Evolutionary conservation across 257 asterid species (phyloP).

Genomic region (Gentiana dahurica): DNA sequence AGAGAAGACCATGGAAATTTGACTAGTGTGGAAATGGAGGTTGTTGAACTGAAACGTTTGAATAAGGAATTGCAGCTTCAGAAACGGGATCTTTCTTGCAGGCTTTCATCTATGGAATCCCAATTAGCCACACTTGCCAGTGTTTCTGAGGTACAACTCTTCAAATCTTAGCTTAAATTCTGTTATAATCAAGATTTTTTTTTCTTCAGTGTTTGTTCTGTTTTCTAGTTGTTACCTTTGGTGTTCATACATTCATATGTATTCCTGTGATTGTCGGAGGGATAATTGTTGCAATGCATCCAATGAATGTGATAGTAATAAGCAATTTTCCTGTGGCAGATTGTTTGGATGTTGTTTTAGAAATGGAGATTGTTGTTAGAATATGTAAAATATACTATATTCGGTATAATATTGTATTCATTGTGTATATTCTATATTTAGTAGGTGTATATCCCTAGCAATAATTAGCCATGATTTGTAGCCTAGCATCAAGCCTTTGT

Average conservation of each 20-base stretch:
- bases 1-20: conserved; percentile 22
- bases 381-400: no score
- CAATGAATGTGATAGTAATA: no score
- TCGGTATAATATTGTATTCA: no score
- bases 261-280: not conserved
- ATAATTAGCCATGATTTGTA: no score
- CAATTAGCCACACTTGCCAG: conserved; percentile 33
- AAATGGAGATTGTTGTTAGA: no score
- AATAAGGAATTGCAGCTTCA: conserved; percentile 94
- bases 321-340: no score
- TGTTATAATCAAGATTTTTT: not conserved
- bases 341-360: no score
- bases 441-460: no score
- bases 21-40: conserved; percentile 57
- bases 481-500: no score
- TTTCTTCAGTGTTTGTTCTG: not conserved
- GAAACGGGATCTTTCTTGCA: conserved; percentile 68
- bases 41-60: conserved; percentile 76
- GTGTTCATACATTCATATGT: not conserved
- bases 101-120: conserved; percentile 57
- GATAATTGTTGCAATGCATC: no score
- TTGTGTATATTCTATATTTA: no score
- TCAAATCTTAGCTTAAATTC: not conserved
- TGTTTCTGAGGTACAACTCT: conserved; percentile 52
- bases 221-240: not conserved